Base-by-base conservation (phyloP, 1,139 yeast species). In the Geotrichum histeridarum region DNA sequence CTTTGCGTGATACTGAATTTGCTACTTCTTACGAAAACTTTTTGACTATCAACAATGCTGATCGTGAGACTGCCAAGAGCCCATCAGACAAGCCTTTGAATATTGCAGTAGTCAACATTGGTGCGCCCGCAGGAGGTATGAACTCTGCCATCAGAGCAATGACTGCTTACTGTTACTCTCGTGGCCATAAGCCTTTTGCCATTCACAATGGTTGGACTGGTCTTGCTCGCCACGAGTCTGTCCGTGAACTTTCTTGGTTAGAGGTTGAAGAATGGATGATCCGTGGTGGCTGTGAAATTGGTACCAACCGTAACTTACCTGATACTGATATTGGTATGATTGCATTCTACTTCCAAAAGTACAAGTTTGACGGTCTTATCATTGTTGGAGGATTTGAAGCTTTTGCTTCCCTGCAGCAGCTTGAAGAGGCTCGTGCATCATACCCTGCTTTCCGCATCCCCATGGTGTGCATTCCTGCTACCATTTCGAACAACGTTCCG, bases 121-220 rank as follows among this genome's bases (percentile, higher is more conserved):
- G 99, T 61, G 99, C 99, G 1, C 96, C 99, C 41, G 94, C 97
- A 14, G 95, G 96, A 60, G 97, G 96, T 56, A 83, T 93, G 78
- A 93, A 93, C 73, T 85, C 95, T 56, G 95, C 96, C 15, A 85
- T 93, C 1, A 81, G 95, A 61, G 93, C 97, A 4, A 89, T 91
- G 66, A 94, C 95, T 2, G 80, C 91, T 22, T 90, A 90, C 74
- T 88, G 96, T 74, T 77, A 90, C 74, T 84, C 96, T 14, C 80
- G 83, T 60, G 99, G 99, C 45, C 98, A 93, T 75, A 81, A 78
- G 53, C 86, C 94, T 38, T 85, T 79, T 63, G 97, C 95, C 27
- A 86, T 91, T 59, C 85, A 86, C 70, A 89, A 93, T 70, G 97
- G 98, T 43, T 93, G 91, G 76, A 76, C 84, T n/a, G 99, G 99